Evolutionary conservation across 208 protist species (phyloP).

Genomic region (Crithidia mellificae): DNA sequence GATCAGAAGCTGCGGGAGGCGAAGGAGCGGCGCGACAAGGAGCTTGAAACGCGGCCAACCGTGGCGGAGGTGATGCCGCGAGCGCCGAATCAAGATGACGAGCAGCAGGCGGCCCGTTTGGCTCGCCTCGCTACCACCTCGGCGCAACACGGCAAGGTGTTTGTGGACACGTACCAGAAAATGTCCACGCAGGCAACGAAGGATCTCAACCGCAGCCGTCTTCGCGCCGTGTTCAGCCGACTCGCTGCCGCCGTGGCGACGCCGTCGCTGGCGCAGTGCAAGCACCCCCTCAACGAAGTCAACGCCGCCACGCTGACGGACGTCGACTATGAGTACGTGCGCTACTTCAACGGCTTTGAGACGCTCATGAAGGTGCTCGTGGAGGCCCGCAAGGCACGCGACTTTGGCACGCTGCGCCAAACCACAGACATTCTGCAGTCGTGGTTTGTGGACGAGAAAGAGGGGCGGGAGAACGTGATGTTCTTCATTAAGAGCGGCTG

Average conservation of each 20-base stretch:
- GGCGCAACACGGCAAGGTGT: conserved; percentile 59
- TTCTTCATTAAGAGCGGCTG: conserved; percentile 72
- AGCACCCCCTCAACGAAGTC: conserved; percentile 72
- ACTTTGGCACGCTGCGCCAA: conserved; percentile 48
- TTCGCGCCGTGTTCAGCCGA: conserved; percentile 60
- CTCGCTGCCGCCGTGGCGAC: conserved; percentile 35
- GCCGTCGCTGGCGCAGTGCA: conserved; percentile 47
- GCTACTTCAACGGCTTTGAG: conserved; percentile 82
- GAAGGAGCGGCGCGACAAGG: conserved; percentile 39
- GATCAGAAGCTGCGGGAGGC: conserved; percentile 54
- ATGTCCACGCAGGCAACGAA: conserved; percentile 50
- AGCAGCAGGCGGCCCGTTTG: conserved; percentile 58
- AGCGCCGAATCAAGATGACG: conserved; percentile 54
- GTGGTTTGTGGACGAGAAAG: conserved; percentile 51
- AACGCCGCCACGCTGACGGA: conserved; percentile 37
- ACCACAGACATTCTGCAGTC: conserved; percentile 41
- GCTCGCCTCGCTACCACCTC: conserved; percentile 41
- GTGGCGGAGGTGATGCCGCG: conserved; percentile 59
- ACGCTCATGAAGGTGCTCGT: conserved; percentile 52
- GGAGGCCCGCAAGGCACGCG: conserved; percentile 60
- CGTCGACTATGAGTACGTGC: conserved; percentile 78
- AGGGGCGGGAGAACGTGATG: conserved; percentile 58
- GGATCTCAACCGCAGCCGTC: conserved; percentile 76
- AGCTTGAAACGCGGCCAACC: conserved; percentile 24
- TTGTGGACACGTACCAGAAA: conserved; percentile 83